Percentiles rank a stretch among this genome's conserved stretches.
phyloP scores from a whole-genome alignment of 2,329 filamentous ascomycete genomes.

The Ascochyta rabiei region DNA sequence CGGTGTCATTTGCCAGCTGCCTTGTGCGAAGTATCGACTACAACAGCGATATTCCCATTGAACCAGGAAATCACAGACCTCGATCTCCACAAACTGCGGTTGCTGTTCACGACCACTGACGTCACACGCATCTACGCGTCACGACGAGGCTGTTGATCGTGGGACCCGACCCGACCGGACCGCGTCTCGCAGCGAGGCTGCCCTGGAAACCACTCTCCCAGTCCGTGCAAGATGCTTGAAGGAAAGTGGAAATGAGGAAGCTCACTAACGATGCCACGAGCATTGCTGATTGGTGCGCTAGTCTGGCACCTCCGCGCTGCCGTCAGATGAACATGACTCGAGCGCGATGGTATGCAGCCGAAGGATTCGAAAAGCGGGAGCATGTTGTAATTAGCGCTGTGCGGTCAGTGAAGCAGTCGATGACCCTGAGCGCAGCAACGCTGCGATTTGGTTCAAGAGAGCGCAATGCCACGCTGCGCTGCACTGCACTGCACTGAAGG shows the following conservation, averaged over 20 bases:
- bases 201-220: slow-evolving; percentile 19
- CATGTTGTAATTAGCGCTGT: not conserved
- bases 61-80: not conserved
- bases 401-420: not conserved
- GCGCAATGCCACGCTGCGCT: not conserved
- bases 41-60: not conserved
- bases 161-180: slow-evolving; percentile 15
- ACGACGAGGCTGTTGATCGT: slow-evolving; percentile 20
- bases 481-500: not conserved
- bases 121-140: not conserved
- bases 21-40: not conserved
- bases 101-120: not conserved
- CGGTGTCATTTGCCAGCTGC: slow-evolving; percentile 16
- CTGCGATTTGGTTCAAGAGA: not conserved
- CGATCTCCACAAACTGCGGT: not conserved
- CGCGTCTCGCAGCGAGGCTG: slow-evolving; percentile 20
- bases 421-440: not conserved
- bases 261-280: slow-evolving; percentile 10
- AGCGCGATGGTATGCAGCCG: slow-evolving; percentile 10
- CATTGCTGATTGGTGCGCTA: slow-evolving; percentile 33
- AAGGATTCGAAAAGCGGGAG: slow-evolving; percentile 16
- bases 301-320: slow-evolving; percentile 26
- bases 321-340: slow-evolving; percentile 31
- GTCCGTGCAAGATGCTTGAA: slow-evolving; percentile 36
- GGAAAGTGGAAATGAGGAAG: slow-evolving; percentile 44